These are phyloP conservation scores for Syncephalis fuscata DNA, from an alignment of 371 early-diverging fungal genomes.

Conservation along the genomic window DNA sequence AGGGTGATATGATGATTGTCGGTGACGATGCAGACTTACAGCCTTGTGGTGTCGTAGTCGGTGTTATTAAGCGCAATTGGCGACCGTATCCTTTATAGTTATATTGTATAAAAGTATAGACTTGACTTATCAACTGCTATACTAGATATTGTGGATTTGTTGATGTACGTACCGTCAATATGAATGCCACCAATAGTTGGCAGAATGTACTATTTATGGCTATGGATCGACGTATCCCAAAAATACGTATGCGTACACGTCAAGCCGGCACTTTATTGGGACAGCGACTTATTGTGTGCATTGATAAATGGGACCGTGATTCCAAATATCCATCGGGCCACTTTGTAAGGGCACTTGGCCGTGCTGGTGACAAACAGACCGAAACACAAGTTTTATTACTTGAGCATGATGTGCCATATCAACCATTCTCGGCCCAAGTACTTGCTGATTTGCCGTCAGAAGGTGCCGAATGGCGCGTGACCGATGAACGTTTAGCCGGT, in stretches of 20 bases:
- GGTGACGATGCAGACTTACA: constrained; percentile 23
- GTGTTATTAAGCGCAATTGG: constrained; percentile 89
- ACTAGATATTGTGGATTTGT: constrained; percentile 65
- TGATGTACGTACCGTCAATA: constrained; percentile 48
- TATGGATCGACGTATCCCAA: constrained; percentile 83
- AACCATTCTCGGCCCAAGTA: constrained; percentile 76
- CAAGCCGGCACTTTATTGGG: constrained; percentile 61
- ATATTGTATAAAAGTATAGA: not conserved
- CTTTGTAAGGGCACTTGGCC: constrained; percentile 78
- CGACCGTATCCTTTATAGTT: constrained; percentile 29
- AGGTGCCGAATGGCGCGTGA: constrained; percentile 73
- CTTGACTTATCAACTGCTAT: constrained; percentile 3
- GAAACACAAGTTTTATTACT: constrained; percentile 90
- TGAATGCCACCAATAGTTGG: constrained; percentile 22
- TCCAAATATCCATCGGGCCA: constrained; percentile 80
- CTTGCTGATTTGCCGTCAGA: constrained; percentile 67
- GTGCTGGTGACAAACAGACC: constrained; percentile 80
- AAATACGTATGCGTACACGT: constrained; percentile 77
- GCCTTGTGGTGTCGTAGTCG: constrained; percentile 80
- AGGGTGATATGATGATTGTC: constrained; percentile 21
- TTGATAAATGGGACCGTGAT: constrained; percentile 77
- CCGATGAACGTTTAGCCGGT: constrained; percentile 47
- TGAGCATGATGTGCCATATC: constrained; percentile 90
- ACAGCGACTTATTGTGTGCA: constrained; percentile 74
- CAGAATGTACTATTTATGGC: constrained; percentile 60